A percentile compares a stretch with the other conserved stretches of the same genome.
Conservation (phyloP, 148 eudicot species). For the Linanthus parryae region DNA sequence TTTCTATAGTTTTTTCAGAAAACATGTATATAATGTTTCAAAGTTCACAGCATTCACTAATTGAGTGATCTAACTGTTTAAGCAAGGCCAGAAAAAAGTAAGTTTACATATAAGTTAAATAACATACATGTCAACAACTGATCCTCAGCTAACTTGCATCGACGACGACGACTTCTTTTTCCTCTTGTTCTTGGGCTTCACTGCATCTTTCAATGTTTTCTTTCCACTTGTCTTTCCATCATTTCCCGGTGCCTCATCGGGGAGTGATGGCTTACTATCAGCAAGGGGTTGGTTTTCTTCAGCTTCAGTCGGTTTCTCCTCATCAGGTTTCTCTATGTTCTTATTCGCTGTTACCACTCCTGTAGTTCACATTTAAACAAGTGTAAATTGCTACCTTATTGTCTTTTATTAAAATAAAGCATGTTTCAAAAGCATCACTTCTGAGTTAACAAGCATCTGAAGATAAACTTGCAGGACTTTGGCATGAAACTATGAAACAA, state of each 20-base stretch:
- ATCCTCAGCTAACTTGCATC: background rate
- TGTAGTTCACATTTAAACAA: background rate
- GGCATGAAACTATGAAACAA: no score
- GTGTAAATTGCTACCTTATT: background rate
- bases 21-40: no score
- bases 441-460: no score
- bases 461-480: no score
- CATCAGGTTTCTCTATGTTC: background rate
- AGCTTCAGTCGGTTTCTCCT: background rate
- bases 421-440: no score
- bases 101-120: no score
- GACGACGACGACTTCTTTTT: background rate
- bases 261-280: background rate
- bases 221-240: background rate
- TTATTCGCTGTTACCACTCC: background rate
- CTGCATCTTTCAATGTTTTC: conserved; percentile 13
- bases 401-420: background rate
- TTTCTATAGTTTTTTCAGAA: no score
- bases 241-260: background rate
- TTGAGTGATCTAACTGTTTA: no score
- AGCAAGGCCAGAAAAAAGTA: no score
- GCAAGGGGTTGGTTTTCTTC: background rate
- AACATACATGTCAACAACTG: background rate
- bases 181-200: conserved; percentile 14
- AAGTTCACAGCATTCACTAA: no score